These are phyloP conservation scores for Saturnispora sekii DNA, from an alignment of 805 yeast genomes.

Conservation along the genomic window DNA sequence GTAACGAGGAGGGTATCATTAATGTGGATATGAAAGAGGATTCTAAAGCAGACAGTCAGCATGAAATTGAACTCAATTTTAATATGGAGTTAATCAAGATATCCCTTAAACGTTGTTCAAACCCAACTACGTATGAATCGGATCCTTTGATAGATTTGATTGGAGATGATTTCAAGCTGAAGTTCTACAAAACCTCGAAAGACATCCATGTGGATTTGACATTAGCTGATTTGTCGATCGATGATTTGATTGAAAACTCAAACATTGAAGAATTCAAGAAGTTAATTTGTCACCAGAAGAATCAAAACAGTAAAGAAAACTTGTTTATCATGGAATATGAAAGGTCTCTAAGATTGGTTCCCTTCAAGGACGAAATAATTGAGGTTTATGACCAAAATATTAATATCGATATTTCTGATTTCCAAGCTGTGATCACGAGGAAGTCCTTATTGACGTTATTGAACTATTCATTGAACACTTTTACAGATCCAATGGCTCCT, in stretches of 20 bases:
- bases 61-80: constrained; percentile 61
- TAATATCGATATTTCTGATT: constrained; percentile 63
- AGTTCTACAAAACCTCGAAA: constrained; percentile 47
- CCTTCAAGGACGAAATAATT: constrained; percentile 40
- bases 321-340: constrained; percentile 52
- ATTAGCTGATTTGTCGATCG: constrained; percentile 56
- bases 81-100: constrained; percentile 54
- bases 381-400: constrained; percentile 74
- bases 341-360: constrained; percentile 51
- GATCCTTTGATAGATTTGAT: constrained; percentile 63
- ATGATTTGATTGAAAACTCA: constrained; percentile 63
- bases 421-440: constrained; percentile 65
- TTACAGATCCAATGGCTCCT: constrained; percentile 70
- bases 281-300: constrained; percentile 54
- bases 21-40: neutral
- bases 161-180: constrained; percentile 54
- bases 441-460: constrained; percentile 68
- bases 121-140: constrained; percentile 48
- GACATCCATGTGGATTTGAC: constrained; percentile 58
- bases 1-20: neutral
- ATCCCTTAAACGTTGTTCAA: constrained; percentile 57
- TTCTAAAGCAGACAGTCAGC: constrained; percentile 33
- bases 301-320: constrained; percentile 33
- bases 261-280: constrained; percentile 56
- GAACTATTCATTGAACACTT: constrained; percentile 77